phyloP scores from a whole-genome alignment of 768 basidiomycete species.

The Thelephora ganbajun region DNA sequence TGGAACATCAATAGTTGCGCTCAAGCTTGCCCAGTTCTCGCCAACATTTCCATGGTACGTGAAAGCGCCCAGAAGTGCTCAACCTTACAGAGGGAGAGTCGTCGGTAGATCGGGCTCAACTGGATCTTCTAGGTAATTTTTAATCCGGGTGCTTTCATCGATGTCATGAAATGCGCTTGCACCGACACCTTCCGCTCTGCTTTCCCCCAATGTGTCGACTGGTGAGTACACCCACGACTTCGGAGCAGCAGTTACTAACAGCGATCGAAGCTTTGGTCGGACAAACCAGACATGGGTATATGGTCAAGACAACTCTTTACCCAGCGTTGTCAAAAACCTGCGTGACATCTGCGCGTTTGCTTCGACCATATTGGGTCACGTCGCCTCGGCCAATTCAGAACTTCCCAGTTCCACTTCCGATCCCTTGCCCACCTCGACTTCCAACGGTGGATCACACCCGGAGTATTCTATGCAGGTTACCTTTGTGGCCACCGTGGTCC shows the following conservation, averaged over 20 bases:
- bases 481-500: too few relatives aligned
- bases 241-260: not conserved
- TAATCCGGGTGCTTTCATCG: slow-evolving; percentile 49
- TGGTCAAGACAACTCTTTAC: slow-evolving; percentile 27
- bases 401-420: slow-evolving; percentile 17
- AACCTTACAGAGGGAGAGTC: not conserved
- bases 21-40: slow-evolving; percentile 39
- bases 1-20: slow-evolving; percentile 41
- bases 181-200: slow-evolving; percentile 27
- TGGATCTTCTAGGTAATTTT: slow-evolving; percentile 33
- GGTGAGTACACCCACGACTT: slow-evolving; percentile 22
- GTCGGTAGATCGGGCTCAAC: not conserved
- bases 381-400: slow-evolving; percentile 29
- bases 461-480: too few relatives aligned
- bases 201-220: slow-evolving; percentile 57
- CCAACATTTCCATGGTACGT: slow-evolving; percentile 40
- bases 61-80: too few relatives aligned
- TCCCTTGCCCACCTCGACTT: slow-evolving; percentile 12
- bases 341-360: slow-evolving; percentile 36
- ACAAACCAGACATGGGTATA: slow-evolving; percentile 44
- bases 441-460: too few relatives aligned
- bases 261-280: slow-evolving; percentile 29
- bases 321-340: slow-evolving; percentile 34
- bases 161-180: slow-evolving; percentile 52
- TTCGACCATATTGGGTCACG: slow-evolving; percentile 39